Conservation (phyloP, 2,329 filamentous ascomycete species). For the Cadophora malorum region DNA sequence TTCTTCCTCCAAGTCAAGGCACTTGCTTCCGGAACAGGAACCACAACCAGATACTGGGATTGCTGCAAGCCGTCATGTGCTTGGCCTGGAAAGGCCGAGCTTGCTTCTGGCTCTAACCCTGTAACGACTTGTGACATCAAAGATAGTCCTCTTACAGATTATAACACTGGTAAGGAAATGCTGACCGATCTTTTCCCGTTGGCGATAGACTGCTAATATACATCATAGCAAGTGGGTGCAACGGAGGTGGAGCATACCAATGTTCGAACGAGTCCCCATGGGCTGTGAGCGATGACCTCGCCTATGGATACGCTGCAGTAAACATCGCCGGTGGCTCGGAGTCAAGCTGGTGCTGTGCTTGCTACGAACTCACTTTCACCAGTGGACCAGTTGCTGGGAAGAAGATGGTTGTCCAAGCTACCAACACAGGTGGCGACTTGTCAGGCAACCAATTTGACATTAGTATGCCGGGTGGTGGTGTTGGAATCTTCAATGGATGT, state of each 20-base stretch:
- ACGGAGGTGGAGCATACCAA: conserved; percentile 53
- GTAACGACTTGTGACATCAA: conserved; percentile 47
- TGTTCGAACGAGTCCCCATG: conserved; percentile 68
- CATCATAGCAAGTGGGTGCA: conserved; percentile 53
- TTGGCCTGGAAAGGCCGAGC: conserved; percentile 64
- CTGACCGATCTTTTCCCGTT: conserved; percentile 59
- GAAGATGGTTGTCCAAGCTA: conserved; percentile 69
- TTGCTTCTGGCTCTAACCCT: conserved; percentile 40
- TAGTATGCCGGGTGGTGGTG: conserved; percentile 60
- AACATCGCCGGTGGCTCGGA: conserved; percentile 61
- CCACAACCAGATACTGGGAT: conserved; percentile 61
- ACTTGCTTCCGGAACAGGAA: conserved; percentile 38
- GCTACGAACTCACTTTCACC: conserved; percentile 60
- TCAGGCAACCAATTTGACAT: conserved; percentile 65
- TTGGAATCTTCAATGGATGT: conserved; percentile 62
- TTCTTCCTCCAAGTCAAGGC: conserved; percentile 35
- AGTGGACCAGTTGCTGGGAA: conserved; percentile 60
- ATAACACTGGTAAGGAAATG: conserved; percentile 61
- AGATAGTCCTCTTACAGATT: conserved; percentile 60
- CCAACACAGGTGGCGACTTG: conserved; percentile 66
- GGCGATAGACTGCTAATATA: conserved; percentile 59
- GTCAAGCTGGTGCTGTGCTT: conserved; percentile 69
- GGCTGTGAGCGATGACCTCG: conserved; percentile 61
- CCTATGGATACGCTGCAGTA: conserved; percentile 67
- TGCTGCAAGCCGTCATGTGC: conserved; percentile 75